Base-by-base conservation (phyloP, 805 yeast species). In the Candida ipomoeae region DNA sequence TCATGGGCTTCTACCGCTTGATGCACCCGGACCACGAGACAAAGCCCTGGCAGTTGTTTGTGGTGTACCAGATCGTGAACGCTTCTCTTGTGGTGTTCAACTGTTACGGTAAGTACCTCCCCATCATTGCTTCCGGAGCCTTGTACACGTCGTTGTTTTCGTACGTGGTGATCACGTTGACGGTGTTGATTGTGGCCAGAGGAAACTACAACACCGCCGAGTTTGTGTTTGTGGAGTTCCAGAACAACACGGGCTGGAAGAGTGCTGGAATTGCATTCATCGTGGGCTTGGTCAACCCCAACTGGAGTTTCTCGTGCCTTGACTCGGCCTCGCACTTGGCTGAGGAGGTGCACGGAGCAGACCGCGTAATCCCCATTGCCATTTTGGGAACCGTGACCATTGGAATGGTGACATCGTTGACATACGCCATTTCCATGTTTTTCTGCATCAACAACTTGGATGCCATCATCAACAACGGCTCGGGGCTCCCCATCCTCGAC, bases 261-360 rank as follows among this genome's bases (percentile, higher is more conserved):
- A 43, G 51, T 18, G 50, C 58, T 15, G 62, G 53, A 2, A 55
- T 59, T 15, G 62, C 62, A 17, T 59, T 59, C 48, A 59, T 59
- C 38, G 57, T 59, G n/a, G 62, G 62, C 17, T 50, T 59, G 50
- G 45, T 59, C 49, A 59, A 59, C 49, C 62, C 62, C 44, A 59
- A 59, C 68, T 45, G 62, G 62, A 49, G 55, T 18, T 71, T 71
- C 56, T 61, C 68, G 43, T 72, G 76, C 55, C 66, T 71, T 38
- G 77, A 71, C 59, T 63, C 69, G 23, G 75, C 75, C 14, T 63
- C 73, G 23, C 77, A 71, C 53, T 64, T 71, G 62, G 73, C 73
- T 38, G 77, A 71, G 61, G 77, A 70, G 59, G 68, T 70, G 21
- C 56, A 60, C 37, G 61, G 61, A 39, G 71, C 77, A n/a, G 67